These are phyloP conservation scores for Pythium brachiatum DNA, from an alignment of 352 stramenopile genomes.

Conservation along the genomic window DNA sequence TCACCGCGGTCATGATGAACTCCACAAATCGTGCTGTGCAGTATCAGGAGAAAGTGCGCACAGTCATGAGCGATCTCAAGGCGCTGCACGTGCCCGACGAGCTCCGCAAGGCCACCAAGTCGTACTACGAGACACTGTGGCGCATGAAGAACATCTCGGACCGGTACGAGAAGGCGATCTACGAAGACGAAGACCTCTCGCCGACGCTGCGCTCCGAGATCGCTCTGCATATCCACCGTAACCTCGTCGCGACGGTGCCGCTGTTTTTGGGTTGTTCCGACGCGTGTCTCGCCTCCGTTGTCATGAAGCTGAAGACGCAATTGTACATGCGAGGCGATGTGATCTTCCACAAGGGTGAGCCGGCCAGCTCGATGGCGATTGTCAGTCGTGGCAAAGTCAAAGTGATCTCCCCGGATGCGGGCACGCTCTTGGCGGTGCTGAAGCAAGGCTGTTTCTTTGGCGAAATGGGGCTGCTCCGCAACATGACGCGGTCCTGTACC, in stretches of 20 bases:
- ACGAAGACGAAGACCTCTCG: slow-evolving; percentile 62
- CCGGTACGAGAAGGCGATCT: slow-evolving; percentile 66
- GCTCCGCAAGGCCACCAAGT: slow-evolving; percentile 47
- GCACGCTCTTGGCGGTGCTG: slow-evolving; percentile 46
- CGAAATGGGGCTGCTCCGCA: slow-evolving; percentile 52
- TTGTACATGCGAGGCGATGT: slow-evolving; percentile 61
- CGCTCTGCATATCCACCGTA: slow-evolving; percentile 58
- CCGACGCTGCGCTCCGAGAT: slow-evolving; percentile 53
- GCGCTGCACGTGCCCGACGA: slow-evolving; percentile 50
- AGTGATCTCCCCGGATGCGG: slow-evolving; percentile 54
- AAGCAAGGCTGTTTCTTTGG: slow-evolving; percentile 67
- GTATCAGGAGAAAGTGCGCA: slow-evolving; percentile 59
- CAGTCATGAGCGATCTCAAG: slow-evolving; percentile 67
- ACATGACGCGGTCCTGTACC: slow-evolving; percentile 58
- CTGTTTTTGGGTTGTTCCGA: slow-evolving; percentile 61
- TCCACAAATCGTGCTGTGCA: slow-evolving; percentile 47
- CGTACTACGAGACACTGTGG: slow-evolving; percentile 67
- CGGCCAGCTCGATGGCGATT: slow-evolving; percentile 59
- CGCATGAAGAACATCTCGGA: slow-evolving; percentile 68
- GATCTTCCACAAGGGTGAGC: slow-evolving; percentile 58
- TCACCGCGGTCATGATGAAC: slow-evolving; percentile 48
- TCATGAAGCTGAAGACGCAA: slow-evolving; percentile 57
- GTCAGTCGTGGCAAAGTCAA: slow-evolving; percentile 64
- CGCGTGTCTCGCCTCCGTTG: slow-evolving; percentile 46
- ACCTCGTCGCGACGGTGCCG: slow-evolving; percentile 47